Conservation (phyloP, 169 alveolate species). For the Cryptosporidium sp. region DNA sequence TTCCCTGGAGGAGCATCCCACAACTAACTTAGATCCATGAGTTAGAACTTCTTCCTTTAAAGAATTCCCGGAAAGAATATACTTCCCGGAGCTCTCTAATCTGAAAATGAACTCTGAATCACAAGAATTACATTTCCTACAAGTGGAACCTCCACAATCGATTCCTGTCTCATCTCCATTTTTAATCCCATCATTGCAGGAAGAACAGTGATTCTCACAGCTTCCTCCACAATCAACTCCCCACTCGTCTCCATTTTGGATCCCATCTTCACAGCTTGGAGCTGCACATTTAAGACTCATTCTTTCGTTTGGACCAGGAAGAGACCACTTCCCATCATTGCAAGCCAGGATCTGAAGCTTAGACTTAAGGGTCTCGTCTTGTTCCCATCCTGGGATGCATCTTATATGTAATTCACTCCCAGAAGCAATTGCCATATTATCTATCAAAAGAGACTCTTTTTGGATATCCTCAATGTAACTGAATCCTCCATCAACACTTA, state of each 20-base stretch:
- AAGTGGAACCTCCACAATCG: conserved; percentile 73
- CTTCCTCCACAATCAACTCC: conserved; percentile 83
- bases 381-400: conserved; percentile 74
- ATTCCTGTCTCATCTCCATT: conserved; percentile 80
- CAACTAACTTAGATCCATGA: conserved; percentile 18
- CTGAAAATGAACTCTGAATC: conserved; percentile 24
- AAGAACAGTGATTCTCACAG: conserved; percentile 76
- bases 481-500: conserved; percentile 72
- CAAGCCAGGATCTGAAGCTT: conserved; percentile 41
- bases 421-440: conserved; percentile 54
- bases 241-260: conserved; percentile 80
- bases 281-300: conserved; percentile 31
- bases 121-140: conserved; percentile 67
- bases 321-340: conserved; percentile 59
- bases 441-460: conserved; percentile 51
- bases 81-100: background rate
- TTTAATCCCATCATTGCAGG: conserved; percentile 79
- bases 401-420: conserved; percentile 68
- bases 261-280: conserved; percentile 69
- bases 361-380: conserved; percentile 1
- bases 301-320: conserved; percentile 20
- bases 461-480: conserved; percentile 48
- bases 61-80: background rate
- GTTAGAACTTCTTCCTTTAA: background rate
- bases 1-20: conserved; percentile 21